Conservation (phyloP, 2,329 filamentous ascomycete genomes). For the Drechslera avenae region DNA sequence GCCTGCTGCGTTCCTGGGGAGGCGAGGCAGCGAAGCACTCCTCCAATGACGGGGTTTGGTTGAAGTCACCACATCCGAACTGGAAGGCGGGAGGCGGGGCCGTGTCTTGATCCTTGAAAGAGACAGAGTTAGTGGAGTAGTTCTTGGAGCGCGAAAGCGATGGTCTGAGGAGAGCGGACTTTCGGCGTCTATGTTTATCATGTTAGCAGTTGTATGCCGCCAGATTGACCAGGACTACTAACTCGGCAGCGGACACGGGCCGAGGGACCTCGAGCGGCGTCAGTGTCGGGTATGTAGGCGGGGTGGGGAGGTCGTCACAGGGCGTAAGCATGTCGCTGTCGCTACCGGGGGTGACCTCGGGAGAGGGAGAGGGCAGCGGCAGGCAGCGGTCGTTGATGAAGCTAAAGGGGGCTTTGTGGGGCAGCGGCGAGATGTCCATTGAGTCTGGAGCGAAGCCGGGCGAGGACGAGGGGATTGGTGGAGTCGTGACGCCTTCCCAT, state of each 20-base stretch:
- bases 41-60: conserved; percentile 63
- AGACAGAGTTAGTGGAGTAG: conserved; percentile 69
- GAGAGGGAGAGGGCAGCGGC: conserved; percentile 73
- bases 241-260: conserved; percentile 47
- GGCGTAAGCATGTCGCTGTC: conserved; percentile 54
- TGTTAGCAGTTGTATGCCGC: conserved; percentile 24
- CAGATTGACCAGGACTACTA: conserved; percentile 21
- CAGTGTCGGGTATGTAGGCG: conserved; percentile 32
- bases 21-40: conserved; percentile 85
- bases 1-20: conserved; percentile 69
- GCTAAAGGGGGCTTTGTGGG: conserved; percentile 75
- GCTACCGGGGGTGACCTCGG: conserved; percentile 55
- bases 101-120: conserved; percentile 64
- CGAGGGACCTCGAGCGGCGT: conserved; percentile 38
- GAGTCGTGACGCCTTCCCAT: conserved; percentile 76
- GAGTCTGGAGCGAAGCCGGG: conserved; percentile 72
- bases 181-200: conserved; percentile 35
- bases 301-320: conserved; percentile 38
- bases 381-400: conserved; percentile 66
- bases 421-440: conserved; percentile 94
- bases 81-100: conserved; percentile 73
- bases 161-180: conserved; percentile 67
- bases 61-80: conserved; percentile 63
- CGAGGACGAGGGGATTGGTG: conserved; percentile 83
- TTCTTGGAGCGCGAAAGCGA: conserved; percentile 77